Evolutionary conservation across 257 asterid genomes (phyloP).

Genomic region (Solanum neorickii): DNA sequence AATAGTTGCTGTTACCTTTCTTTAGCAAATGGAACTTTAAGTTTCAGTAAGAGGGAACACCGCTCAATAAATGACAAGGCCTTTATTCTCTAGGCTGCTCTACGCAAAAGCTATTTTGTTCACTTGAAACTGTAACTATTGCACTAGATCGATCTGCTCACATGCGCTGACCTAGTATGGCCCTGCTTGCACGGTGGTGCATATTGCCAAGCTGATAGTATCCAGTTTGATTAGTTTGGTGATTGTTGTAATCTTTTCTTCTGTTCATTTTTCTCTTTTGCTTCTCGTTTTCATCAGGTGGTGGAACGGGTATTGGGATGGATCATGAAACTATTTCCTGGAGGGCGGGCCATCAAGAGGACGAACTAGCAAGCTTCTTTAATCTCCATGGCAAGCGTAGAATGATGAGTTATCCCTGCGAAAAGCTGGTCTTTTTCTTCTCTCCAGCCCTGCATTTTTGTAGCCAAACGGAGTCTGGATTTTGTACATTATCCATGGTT

Average conservation of each 20-base stretch:
- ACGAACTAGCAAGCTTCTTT: conserved; percentile 65
- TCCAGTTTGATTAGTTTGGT: not conserved
- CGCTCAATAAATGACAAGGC: not conserved
- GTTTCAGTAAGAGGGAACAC: not conserved
- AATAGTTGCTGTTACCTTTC: not conserved
- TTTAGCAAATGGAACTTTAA: not conserved
- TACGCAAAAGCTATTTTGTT: not conserved
- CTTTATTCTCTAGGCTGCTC: not conserved
- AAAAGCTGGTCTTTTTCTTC: conserved; percentile 19
- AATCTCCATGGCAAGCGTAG: conserved; percentile 4
- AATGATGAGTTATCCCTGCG: conserved; percentile 6
- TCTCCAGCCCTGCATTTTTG: conserved; percentile 5
- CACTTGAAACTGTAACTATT: not conserved
- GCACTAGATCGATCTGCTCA: not conserved
- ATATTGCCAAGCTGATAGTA: not conserved
- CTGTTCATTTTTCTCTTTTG: not conserved
- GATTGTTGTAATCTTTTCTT: not conserved
- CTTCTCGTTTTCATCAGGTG: conserved; percentile 36
- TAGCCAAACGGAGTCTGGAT: conserved; percentile 33
- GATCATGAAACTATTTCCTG: conserved; percentile 96
- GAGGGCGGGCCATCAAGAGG: conserved; percentile 60
- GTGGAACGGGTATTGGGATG: conserved; percentile 94
- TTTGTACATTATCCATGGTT: conserved; percentile 33
- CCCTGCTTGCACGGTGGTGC: not conserved
- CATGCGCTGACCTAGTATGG: not conserved